phyloP scores from a whole-genome alignment of 148 eudicot genomes.

The Linanthus parryae region DNA sequence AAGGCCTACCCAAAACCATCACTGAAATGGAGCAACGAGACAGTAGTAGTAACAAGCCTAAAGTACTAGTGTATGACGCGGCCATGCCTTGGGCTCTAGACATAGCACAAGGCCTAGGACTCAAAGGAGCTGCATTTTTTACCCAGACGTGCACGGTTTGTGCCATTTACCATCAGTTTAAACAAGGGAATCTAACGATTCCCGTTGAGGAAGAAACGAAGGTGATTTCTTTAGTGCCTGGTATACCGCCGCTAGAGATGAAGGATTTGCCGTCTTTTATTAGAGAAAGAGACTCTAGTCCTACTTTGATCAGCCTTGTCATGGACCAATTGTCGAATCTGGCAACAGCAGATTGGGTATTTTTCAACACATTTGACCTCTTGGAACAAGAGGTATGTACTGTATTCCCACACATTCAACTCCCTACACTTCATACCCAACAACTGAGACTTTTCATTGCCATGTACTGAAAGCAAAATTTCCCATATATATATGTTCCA shows the following conservation, averaged over 20 bases:
- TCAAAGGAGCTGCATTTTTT: constrained; percentile 36
- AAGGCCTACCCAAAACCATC: constrained; percentile 6
- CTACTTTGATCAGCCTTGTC: constrained; percentile 16
- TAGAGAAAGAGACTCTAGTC: constrained; percentile 9
- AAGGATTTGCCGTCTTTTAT: constrained; percentile 36
- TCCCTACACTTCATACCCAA: too few relatives aligned
- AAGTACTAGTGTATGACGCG: constrained; percentile 36
- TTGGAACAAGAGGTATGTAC: constrained; percentile 35
- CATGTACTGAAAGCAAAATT: too few relatives aligned
- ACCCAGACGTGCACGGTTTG: constrained; percentile 42
- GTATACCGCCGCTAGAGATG: constrained; percentile 11
- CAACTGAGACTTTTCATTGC: too few relatives aligned
- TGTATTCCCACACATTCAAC: too few relatives aligned
- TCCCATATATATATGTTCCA: too few relatives aligned
- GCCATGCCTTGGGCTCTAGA: constrained; percentile 44
- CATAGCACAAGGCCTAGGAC: constrained; percentile 21
- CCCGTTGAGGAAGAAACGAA: constrained; percentile 13
- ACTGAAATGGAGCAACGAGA: not conserved
- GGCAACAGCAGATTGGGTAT: constrained; percentile 26
- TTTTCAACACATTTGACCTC: constrained; percentile 35
- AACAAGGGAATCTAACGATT: constrained; percentile 18
- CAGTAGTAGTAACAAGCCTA: not conserved
- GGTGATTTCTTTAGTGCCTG: constrained; percentile 6
- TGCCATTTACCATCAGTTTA: constrained; percentile 31
- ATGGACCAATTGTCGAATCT: constrained; percentile 26